Conservation (phyloP, 345 rosid genomes). For the Eucalyptus melliodora region DNA sequence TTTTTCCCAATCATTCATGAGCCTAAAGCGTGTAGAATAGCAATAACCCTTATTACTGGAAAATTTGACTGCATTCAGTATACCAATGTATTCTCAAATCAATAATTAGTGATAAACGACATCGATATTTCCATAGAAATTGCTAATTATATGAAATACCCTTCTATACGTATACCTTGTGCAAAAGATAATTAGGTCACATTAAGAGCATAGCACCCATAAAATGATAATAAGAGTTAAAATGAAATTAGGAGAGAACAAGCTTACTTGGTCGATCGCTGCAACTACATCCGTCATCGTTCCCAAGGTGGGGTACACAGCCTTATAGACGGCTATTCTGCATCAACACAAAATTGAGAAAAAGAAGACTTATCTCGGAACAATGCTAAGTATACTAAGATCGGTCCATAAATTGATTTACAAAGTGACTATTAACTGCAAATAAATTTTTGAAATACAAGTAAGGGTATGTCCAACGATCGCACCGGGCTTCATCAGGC, state of each 20-base stretch:
- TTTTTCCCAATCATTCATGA: background rate
- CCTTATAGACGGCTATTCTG: constrained; percentile 84
- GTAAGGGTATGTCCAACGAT: background rate
- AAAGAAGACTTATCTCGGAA: background rate
- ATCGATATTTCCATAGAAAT: background rate
- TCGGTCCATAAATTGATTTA: background rate
- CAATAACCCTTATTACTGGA: background rate
- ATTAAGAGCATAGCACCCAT: background rate
- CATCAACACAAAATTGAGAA: background rate
- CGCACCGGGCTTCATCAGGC: background rate
- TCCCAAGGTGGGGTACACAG: constrained; percentile 66
- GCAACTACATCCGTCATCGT: constrained; percentile 77
- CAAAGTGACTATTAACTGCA: background rate
- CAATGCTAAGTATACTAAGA: background rate
- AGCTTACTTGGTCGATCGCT: constrained; percentile 75
- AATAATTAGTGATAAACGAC: background rate
- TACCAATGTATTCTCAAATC: background rate
- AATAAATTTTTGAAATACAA: background rate
- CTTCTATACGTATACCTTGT: background rate
- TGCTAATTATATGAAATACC: background rate
- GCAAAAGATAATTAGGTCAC: background rate
- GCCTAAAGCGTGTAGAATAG: no score
- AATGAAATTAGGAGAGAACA: background rate
- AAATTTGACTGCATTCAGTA: background rate
- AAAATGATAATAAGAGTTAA: background rate